Evolutionary conservation across 2,329 filamentous ascomycete species (phyloP), one percentile per base, ranked within the genome.

Genomic region (Arthroderma sp.): DNA sequence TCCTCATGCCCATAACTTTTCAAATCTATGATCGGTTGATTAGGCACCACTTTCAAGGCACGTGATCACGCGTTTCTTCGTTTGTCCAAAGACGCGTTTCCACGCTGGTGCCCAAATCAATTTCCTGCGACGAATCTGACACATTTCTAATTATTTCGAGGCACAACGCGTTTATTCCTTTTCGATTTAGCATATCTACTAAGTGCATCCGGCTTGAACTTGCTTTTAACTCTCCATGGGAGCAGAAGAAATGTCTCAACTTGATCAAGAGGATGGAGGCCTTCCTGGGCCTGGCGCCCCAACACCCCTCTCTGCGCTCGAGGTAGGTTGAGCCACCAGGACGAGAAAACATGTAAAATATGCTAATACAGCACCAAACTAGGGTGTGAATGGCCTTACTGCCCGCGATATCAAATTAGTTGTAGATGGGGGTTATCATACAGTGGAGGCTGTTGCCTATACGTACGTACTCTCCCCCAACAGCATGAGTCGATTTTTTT

Each of bases 361-460:
- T 22, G 15, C 15, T 22, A 22, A 22, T 22, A 22, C 15, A 22
- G 4, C n/a, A 27, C 6, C 40, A 53, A 38, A 54, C 6, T 50
- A 94, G 87, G 89, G 89, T 29, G 71, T 94, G 49, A 80, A 83
- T 38, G 89, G 89, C 9, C 69, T 96, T 53, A 94, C 88, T n/a
- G 88, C 88, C 55, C 80, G 93, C 58, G 91, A 98, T 61, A 93
- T 96, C 55, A 91, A 95, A 61, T 72, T 95, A 34, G 78, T 98
- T 22, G 72, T 93, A 11, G 89, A 96, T 58, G 88, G 85, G 34
- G 91, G 91, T 4, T 96, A 80, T 64, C 86, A 96, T 62, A 98
- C 91, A 0, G 87, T 98, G 33, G 91, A 98, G 65, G 82, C 88
- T 2, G 83, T 98, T 49, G 91, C 91, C 41, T 98, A 98, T 61